These are phyloP conservation scores for Fereydounia khargensis DNA, from an alignment of 1,284 basidiomycete genomes.

Conservation along the genomic window DNA sequence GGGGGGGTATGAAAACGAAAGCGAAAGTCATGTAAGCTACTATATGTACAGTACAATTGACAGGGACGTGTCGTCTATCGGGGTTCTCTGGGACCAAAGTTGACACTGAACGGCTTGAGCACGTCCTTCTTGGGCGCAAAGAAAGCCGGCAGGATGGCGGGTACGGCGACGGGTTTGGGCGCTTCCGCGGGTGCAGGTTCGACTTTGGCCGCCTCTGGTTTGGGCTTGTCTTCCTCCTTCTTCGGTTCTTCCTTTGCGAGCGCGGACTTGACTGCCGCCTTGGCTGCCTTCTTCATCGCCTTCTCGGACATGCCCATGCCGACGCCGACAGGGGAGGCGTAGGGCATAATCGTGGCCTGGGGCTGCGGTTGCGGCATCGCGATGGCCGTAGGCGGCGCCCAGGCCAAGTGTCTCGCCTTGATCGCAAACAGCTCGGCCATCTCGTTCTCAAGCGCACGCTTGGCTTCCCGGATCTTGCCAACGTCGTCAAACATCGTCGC, in stretches of 20 bases:
- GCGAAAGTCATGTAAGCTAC: background rate
- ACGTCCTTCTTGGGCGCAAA: conserved; percentile 14
- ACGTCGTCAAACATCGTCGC: conserved; percentile 49
- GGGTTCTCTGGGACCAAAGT: conserved; percentile 22
- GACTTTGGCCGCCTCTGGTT: conserved; percentile 2
- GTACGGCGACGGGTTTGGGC: background rate
- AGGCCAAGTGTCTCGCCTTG: conserved; percentile 24
- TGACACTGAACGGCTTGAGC: conserved; percentile 27
- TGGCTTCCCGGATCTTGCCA: conserved; percentile 47
- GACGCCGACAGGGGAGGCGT: conserved; percentile 3
- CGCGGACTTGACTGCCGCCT: conserved; percentile 17
- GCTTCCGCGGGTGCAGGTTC: conserved; percentile 3
- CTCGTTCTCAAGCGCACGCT: conserved; percentile 39
- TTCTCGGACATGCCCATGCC: conserved; percentile 1
- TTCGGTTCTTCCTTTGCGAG: conserved; percentile 6
- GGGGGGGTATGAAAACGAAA: no score
- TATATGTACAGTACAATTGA: background rate
- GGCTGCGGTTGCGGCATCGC: conserved; percentile 1
- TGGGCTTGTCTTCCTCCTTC: background rate
- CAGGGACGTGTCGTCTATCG: background rate
- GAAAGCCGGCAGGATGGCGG: conserved; percentile 3
- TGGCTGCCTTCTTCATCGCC: conserved; percentile 21
- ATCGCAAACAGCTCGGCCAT: conserved; percentile 47
- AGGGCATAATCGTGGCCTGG: conserved; percentile 7
- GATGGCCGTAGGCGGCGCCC: background rate